These are phyloP conservation scores for Atkinsonella hypoxylon DNA, from an alignment of 2,329 filamentous ascomycete species.

Conservation along the genomic window DNA sequence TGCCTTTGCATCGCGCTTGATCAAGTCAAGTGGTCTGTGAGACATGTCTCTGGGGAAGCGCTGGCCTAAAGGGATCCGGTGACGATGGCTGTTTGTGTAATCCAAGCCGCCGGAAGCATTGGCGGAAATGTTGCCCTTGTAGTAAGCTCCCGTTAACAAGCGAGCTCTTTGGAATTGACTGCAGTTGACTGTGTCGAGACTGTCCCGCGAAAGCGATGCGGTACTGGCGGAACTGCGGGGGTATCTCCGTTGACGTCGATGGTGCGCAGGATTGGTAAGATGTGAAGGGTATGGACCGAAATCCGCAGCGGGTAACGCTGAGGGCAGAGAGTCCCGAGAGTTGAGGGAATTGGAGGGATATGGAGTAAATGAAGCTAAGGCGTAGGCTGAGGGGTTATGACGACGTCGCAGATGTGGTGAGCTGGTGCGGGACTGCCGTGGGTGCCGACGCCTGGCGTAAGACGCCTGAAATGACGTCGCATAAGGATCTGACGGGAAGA, in stretches of 20 bases:
- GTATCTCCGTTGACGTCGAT: background rate
- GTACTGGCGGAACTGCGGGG: background rate
- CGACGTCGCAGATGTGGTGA: background rate
- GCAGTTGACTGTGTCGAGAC: background rate
- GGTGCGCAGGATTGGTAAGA: background rate
- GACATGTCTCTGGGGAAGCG: conserved; percentile 54
- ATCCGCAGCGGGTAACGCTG: background rate
- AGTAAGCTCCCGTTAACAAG: background rate
- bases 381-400: background rate
- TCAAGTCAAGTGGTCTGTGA: conserved; percentile 53
- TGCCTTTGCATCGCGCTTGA: conserved; percentile 48
- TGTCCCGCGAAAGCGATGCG: background rate
- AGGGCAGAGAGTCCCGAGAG: too few relatives aligned
- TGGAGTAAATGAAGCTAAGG: background rate
- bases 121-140: background rate
- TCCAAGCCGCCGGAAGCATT: background rate
- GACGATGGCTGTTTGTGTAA: conserved; percentile 5
- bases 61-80: conserved; percentile 13
- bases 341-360: background rate
- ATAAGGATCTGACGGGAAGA: conserved; percentile 34
- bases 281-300: background rate
- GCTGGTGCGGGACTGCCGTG: background rate
- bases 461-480: conserved; percentile 8
- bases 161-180: background rate
- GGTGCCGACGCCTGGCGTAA: background rate